phyloP scores from a whole-genome alignment of 2,329 filamentous ascomycete genomes.

The Aulographum hederae region DNA sequence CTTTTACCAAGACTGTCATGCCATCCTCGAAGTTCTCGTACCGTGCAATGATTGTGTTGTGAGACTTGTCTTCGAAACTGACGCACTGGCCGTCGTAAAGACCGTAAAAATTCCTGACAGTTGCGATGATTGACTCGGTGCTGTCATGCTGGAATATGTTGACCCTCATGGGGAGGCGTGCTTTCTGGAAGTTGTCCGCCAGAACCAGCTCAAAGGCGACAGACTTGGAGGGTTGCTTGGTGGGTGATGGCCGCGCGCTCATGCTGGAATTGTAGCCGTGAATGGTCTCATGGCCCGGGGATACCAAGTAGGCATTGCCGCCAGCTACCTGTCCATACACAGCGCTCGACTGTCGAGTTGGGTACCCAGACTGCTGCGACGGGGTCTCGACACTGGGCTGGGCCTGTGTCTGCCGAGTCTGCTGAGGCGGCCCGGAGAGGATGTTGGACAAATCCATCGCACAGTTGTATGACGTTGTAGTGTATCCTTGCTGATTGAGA shows the following conservation, averaged over 20 bases:
- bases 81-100: conserved; percentile 74
- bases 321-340: too few species aligned
- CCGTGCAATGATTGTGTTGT: conserved; percentile 80
- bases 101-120: conserved; percentile 97
- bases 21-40: conserved; percentile 91
- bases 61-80: conserved; percentile 82
- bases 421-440: neutral
- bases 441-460: neutral
- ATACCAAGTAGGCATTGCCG: too few species aligned
- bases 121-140: conserved; percentile 93
- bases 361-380: too few species aligned
- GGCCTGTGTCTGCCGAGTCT: neutral
- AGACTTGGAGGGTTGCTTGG: too few species aligned
- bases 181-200: conserved; percentile 47
- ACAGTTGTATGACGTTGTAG: too few species aligned
- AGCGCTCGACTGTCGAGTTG: too few species aligned
- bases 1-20: conserved; percentile 85
- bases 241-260: conserved; percentile 16
- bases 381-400: too few species aligned
- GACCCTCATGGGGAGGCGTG: conserved; percentile 66
- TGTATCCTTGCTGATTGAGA: too few species aligned
- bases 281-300: too few species aligned
- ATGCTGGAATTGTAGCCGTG: too few species aligned
- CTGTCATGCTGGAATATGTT: conserved; percentile 92
- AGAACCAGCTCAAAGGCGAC: conserved; percentile 65